These are phyloP conservation scores for Corchorus capsularis DNA, from an alignment of 345 rosid species.

Conservation along the genomic window DNA sequence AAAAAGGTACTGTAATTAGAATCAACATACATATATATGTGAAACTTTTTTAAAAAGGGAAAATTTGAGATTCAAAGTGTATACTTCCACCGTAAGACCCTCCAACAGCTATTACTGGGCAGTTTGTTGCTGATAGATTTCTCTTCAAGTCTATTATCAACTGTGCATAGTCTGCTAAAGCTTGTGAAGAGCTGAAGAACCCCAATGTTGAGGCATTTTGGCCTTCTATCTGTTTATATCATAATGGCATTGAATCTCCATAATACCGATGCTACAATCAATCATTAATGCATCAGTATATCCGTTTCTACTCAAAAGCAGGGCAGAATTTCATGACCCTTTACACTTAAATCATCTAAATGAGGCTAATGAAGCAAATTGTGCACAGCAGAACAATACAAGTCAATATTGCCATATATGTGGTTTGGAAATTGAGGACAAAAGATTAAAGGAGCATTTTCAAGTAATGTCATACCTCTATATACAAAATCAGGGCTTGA, in stretches of 20 bases:
- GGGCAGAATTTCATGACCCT: too few relatives aligned
- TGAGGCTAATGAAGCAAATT: too few relatives aligned
- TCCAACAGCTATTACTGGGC: conserved; percentile 39
- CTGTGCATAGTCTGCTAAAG: conserved; percentile 41
- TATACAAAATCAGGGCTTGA: not conserved
- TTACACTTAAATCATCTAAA: too few relatives aligned
- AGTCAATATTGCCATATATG: too few relatives aligned
- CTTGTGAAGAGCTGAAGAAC: conserved; percentile 40
- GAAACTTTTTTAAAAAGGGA: not conserved
- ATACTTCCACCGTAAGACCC: conserved; percentile 50
- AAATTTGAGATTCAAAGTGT: not conserved
- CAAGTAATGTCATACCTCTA: not conserved
- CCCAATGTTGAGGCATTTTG: conserved; percentile 29
- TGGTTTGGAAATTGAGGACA: too few relatives aligned
- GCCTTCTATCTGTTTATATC: conserved; percentile 15
- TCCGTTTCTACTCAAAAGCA: too few relatives aligned
- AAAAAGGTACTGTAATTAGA: not conserved
- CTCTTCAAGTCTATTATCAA: conserved; percentile 29
- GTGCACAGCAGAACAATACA: too few relatives aligned
- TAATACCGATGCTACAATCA: conserved; percentile 38
- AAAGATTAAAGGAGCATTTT: too few relatives aligned
- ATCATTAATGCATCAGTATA: not conserved
- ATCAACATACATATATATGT: not conserved
- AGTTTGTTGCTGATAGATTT: conserved; percentile 18
- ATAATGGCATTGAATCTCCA: conserved; percentile 41